These are phyloP conservation scores for Leccinum barrowsii DNA, from an alignment of 768 basidiomycete species.

Conservation along the genomic window DNA sequence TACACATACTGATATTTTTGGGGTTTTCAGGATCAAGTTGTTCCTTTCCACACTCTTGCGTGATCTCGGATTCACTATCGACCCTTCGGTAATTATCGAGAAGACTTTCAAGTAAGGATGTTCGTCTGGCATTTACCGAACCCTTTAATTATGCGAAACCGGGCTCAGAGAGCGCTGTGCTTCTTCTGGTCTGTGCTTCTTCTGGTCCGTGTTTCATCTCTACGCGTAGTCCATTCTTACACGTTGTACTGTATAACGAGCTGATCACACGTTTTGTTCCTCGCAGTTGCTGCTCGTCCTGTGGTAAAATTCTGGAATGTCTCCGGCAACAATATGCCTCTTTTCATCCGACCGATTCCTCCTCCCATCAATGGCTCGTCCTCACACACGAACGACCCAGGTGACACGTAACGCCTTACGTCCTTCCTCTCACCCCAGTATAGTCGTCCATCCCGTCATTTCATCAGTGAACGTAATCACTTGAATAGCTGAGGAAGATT, in stretches of 20 bases:
- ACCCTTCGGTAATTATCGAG: slow-evolving; percentile 52
- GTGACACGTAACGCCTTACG: slow-evolving; percentile 17
- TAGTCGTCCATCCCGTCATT: slow-evolving; percentile 15
- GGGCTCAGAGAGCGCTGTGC: slow-evolving; percentile 1
- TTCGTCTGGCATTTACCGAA: slow-evolving; percentile 16
- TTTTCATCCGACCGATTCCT: slow-evolving; percentile 40
- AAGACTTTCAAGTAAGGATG: slow-evolving; percentile 57
- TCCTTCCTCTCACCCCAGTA: slow-evolving; percentile 6
- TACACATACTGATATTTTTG: slow-evolving; percentile 19
- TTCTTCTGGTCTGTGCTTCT: slow-evolving; percentile 16
- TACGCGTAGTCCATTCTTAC: slow-evolving; percentile 10
- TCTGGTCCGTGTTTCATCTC: slow-evolving; percentile 17
- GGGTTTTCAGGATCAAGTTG: slow-evolving; percentile 51
- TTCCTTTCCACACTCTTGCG: slow-evolving; percentile 56
- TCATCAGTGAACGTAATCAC: slow-evolving; percentile 15
- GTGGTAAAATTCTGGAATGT: slow-evolving; percentile 53
- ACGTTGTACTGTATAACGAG: slow-evolving; percentile 2
- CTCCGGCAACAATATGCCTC: slow-evolving; percentile 59
- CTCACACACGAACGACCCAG: slow-evolving; percentile 6
- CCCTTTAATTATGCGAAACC: slow-evolving; percentile 22
- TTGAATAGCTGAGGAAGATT: slow-evolving; percentile 5
- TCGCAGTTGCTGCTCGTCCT: slow-evolving; percentile 51
- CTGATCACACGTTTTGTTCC: slow-evolving; percentile 14
- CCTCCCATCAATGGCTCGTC: slow-evolving; percentile 4
- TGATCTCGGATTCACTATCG: slow-evolving; percentile 53